These are phyloP conservation scores for Lasiosphaeria ovina DNA, from an alignment of 495 filamentous ascomycete species.

Conservation along the genomic window DNA sequence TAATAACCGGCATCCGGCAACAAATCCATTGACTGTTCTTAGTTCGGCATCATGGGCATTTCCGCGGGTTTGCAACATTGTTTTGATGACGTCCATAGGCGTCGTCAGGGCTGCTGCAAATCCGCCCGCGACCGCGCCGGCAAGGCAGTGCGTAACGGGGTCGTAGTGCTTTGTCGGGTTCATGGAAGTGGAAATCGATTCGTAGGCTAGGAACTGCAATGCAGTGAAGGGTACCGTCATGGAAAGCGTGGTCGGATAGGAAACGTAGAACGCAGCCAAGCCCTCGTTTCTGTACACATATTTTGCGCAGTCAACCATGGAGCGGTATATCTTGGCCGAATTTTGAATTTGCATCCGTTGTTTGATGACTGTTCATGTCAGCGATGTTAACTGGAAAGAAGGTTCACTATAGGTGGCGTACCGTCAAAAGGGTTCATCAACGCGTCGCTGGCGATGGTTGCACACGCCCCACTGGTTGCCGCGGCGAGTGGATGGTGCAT, in stretches of 20 bases:
- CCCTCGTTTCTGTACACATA: conserved; percentile 87
- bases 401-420: conserved; percentile 40
- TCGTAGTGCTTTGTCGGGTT: conserved; percentile 84
- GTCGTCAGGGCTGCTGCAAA: conserved; percentile 92
- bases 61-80: conserved; percentile 88
- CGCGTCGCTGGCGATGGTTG: conserved; percentile 94
- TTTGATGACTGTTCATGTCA: conserved; percentile 76
- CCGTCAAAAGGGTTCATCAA: conserved; percentile 99
- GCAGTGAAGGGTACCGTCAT: conserved; percentile 99
- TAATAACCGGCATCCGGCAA: conserved; percentile 78
- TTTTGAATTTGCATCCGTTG: conserved; percentile 98
- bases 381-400: not conserved
- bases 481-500: conserved; percentile 93
- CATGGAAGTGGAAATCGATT: conserved; percentile 90
- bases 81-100: conserved; percentile 97
- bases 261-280: conserved; percentile 91
- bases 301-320: conserved; percentile 77
- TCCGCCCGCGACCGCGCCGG: conserved; percentile 88
- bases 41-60: conserved; percentile 77
- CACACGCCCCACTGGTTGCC: conserved; percentile 86
- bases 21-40: conserved; percentile 77
- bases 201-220: conserved; percentile 94
- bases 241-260: conserved; percentile 94
- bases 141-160: conserved; percentile 85
- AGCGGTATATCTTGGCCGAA: conserved; percentile 78